Conservation (phyloP, 768 basidiomycete species). For the Suillus alpinus region DNA sequence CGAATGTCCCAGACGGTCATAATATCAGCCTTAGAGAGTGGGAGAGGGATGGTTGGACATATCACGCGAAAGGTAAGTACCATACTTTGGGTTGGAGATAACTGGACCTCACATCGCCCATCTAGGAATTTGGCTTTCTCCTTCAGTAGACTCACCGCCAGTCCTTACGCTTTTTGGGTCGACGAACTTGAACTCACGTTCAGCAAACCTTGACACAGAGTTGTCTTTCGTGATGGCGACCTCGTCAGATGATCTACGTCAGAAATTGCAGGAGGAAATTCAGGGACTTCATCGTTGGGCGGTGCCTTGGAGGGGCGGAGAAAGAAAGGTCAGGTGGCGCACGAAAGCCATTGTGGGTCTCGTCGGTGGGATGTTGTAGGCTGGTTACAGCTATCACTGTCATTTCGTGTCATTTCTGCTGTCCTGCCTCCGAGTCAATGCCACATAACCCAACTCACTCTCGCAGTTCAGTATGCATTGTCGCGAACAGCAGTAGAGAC, state of each 20-base stretch:
- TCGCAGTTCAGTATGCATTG: not conserved
- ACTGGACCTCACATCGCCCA: not conserved
- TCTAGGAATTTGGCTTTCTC: slow-evolving; percentile 86
- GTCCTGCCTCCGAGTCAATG: not conserved
- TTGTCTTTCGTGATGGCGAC: slow-evolving; percentile 83
- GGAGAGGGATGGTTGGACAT: slow-evolving; percentile 90
- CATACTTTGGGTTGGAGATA: not conserved
- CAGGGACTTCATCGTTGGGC: slow-evolving; percentile 47
- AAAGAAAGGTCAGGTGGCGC: slow-evolving; percentile 56
- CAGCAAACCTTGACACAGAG: slow-evolving; percentile 87
- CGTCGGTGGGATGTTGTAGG: slow-evolving; percentile 68
- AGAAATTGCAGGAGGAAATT: slow-evolving; percentile 53
- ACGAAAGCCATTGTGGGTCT: slow-evolving; percentile 63
- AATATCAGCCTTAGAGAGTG: slow-evolving; percentile 83
- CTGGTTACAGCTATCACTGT: not conserved
- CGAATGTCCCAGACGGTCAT: slow-evolving; percentile 25
- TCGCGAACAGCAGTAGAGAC: not conserved
- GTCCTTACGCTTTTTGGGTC: slow-evolving; percentile 87
- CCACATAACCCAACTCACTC: not conserved
- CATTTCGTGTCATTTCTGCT: not conserved
- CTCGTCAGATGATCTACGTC: slow-evolving; percentile 50
- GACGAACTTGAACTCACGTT: slow-evolving; percentile 91
- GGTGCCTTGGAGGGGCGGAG: slow-evolving; percentile 55
- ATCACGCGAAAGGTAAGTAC: slow-evolving; percentile 90
- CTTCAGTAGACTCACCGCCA: slow-evolving; percentile 47